A percentile compares a stretch with the other conserved stretches of the same genome.
These are phyloP conservation scores for Gossypium herbaceum DNA, from an alignment of 345 rosid species.

Conservation along the genomic window DNA sequence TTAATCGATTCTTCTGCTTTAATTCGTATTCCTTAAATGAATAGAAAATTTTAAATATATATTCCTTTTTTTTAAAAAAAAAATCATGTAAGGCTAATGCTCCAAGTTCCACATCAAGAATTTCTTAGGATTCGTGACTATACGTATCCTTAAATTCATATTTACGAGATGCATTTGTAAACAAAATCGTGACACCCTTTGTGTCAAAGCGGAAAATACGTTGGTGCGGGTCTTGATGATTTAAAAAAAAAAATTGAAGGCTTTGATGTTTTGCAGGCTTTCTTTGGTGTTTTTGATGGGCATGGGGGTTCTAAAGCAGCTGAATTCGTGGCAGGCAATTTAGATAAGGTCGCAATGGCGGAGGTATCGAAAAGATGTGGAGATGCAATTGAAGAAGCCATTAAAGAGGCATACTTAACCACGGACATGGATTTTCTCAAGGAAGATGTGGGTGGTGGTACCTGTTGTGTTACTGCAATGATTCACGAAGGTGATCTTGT, in stretches of 20 bases:
- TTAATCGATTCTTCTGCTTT: not conserved
- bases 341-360: constrained; percentile 46
- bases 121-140: too few species aligned
- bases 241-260: not conserved
- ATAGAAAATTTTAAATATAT: not conserved
- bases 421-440: constrained; percentile 61
- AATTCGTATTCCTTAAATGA: not conserved
- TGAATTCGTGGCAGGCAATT: constrained; percentile 64
- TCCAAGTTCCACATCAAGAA: too few species aligned
- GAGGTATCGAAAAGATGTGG: constrained; percentile 35
- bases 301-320: constrained; percentile 87
- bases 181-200: not conserved
- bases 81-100: too few species aligned
- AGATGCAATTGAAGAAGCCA: constrained; percentile 38
- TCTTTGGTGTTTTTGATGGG: constrained; percentile 85
- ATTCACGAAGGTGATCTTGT: constrained; percentile 47
- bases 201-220: not conserved
- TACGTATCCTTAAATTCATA: not conserved
- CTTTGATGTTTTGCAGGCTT: constrained; percentile 37
- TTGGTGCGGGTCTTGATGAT: not conserved
- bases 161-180: not conserved
- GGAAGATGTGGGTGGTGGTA: constrained; percentile 52
- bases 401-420: constrained; percentile 50
- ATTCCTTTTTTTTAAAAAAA: too few species aligned
- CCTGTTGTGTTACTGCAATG: constrained; percentile 79